Evolutionary conservation across 2,329 filamentous ascomycete species (phyloP).

Genomic region (Cytospora mali): DNA sequence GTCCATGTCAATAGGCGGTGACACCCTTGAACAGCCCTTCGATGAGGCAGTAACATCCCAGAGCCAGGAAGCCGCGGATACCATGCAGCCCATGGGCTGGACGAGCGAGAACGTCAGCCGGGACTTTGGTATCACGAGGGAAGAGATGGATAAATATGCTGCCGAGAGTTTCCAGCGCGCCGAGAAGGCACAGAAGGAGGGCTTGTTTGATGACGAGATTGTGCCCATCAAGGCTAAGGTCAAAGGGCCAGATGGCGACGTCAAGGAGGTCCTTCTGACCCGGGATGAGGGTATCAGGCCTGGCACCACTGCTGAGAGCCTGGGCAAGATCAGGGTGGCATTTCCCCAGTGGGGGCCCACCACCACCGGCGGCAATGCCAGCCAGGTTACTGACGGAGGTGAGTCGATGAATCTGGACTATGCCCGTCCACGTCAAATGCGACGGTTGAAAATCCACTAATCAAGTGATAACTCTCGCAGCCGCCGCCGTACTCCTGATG

Average conservation of each 20-base stretch:
- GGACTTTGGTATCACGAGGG: constrained; percentile 83
- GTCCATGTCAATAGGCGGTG: constrained; percentile 77
- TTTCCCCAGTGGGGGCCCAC: constrained; percentile 87
- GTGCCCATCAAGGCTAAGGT: constrained; percentile 80
- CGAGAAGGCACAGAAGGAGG: constrained; percentile 86
- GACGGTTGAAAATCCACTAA: not conserved
- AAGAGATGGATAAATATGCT: constrained; percentile 82
- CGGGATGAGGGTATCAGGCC: constrained; percentile 89
- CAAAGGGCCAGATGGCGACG: constrained; percentile 81
- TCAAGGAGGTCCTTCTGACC: constrained; percentile 75
- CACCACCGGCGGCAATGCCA: constrained; percentile 91
- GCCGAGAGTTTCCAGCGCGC: constrained; percentile 86
- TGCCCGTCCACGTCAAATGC: not conserved
- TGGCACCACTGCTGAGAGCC: constrained; percentile 81
- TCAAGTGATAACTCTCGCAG: constrained; percentile 41
- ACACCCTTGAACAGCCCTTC: constrained; percentile 72
- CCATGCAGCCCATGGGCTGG: constrained; percentile 96
- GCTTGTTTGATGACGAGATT: constrained; percentile 93
- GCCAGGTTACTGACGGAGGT: constrained; percentile 91
- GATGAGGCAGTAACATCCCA: constrained; percentile 71
- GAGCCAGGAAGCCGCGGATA: constrained; percentile 79
- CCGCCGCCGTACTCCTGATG: constrained; percentile 89
- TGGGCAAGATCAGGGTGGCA: constrained; percentile 84
- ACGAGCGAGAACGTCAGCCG: constrained; percentile 93
- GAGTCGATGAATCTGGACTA: constrained; percentile 33